A percentile compares a stretch with the other conserved stretches of the same genome.
These are phyloP conservation scores for Lepidium campestre DNA, from an alignment of 441 rosid genomes.

Conservation along the genomic window DNA sequence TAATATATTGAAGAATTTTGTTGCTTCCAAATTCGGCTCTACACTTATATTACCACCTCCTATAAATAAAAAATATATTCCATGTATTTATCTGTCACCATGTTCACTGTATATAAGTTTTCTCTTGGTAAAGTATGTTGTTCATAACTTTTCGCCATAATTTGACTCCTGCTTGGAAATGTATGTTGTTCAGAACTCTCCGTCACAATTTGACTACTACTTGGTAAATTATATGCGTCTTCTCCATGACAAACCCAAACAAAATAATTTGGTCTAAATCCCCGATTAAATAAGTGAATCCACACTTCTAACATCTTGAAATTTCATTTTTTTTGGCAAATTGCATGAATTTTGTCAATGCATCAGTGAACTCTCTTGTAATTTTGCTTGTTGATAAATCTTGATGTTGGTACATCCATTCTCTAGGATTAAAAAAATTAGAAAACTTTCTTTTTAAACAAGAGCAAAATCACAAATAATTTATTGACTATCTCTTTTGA, in stretches of 20 bases:
- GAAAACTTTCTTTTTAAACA: background rate
- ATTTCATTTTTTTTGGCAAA: background rate
- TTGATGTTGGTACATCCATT: background rate
- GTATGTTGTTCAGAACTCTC: no score
- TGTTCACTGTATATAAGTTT: background rate
- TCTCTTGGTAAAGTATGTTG: background rate
- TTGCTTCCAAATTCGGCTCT: background rate
- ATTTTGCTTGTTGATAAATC: background rate
- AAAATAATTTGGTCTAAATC: background rate
- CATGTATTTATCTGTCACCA: background rate
- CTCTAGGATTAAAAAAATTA: background rate
- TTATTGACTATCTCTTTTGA: no score
- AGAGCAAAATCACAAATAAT: no score
- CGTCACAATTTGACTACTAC: no score
- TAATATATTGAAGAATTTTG: background rate
- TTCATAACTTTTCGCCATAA: background rate
- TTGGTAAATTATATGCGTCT: no score
- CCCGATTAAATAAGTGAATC: background rate
- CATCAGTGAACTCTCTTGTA: background rate
- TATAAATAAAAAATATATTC: background rate
- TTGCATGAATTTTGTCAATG: background rate
- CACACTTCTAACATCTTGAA: background rate
- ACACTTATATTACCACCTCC: background rate
- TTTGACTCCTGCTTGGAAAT: no score
- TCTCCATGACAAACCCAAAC: background rate